Conservation (phyloP, 306 rosid species). For the Coriaria nepalensis region DNA sequence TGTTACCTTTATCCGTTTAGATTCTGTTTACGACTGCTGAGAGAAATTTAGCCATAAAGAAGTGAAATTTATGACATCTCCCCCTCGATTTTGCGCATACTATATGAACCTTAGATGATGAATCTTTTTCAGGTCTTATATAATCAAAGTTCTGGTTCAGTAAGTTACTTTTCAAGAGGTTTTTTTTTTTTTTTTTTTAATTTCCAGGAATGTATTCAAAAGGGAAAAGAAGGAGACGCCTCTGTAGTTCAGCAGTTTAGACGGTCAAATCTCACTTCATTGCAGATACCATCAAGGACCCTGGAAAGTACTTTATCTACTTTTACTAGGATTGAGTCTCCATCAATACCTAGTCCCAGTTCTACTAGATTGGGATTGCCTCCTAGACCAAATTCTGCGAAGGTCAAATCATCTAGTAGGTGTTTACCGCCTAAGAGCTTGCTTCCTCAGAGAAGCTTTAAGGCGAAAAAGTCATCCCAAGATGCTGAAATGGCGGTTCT, state of each 20-base stretch:
- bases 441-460: slow-evolving; percentile 47
- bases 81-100: too few species aligned
- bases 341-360: slow-evolving; percentile 36
- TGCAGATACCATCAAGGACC: slow-evolving; percentile 58
- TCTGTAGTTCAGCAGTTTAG: slow-evolving; percentile 32
- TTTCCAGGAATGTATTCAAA: slow-evolving; percentile 22
- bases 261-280: slow-evolving; percentile 42
- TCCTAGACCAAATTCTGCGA: slow-evolving; percentile 53
- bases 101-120: too few species aligned
- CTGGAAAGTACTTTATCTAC: slow-evolving; percentile 43
- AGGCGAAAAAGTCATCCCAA: slow-evolving; percentile 27
- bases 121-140: too few species aligned
- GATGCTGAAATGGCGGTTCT: slow-evolving; percentile 47
- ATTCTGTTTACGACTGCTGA: too few species aligned
- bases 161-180: too few species aligned
- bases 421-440: slow-evolving; percentile 40
- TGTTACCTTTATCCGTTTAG: too few species aligned
- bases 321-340: slow-evolving; percentile 32
- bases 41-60: too few species aligned
- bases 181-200: too few species aligned
- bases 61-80: too few species aligned
- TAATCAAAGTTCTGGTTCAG: too few species aligned
- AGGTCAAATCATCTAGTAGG: slow-evolving; percentile 39
- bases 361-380: slow-evolving; percentile 55
- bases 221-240: slow-evolving; percentile 21